These are phyloP conservation scores for Protostelium mycophagum DNA, from an alignment of 78 protist genomes.

Conservation along the genomic window DNA sequence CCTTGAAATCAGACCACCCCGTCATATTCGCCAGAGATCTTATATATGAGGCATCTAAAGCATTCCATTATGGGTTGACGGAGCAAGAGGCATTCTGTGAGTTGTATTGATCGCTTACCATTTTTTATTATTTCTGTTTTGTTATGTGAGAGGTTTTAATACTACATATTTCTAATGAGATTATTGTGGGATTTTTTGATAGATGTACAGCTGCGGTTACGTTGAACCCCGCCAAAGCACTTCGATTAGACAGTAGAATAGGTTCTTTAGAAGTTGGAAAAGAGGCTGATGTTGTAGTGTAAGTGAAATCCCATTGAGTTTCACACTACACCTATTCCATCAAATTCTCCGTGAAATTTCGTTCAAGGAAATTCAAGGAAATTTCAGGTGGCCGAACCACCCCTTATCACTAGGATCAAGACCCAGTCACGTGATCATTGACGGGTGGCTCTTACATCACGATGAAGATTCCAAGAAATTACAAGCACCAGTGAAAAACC, in stretches of 20 bases:
- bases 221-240: background rate
- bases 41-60: constrained; percentile 10
- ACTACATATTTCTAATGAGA: background rate
- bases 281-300: constrained; percentile 5
- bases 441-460: background rate
- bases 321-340: no score
- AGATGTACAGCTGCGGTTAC: background rate
- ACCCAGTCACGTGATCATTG: background rate
- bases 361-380: background rate
- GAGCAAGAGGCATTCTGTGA: background rate
- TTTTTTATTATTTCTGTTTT: no score
- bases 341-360: background rate
- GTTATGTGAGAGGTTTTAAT: background rate
- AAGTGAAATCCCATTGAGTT: no score
- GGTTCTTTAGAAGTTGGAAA: constrained; percentile 9
- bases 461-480: background rate
- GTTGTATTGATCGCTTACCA: no score
- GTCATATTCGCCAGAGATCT: background rate
- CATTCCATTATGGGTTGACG: background rate
- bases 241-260: background rate
- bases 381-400: background rate
- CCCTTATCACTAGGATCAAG: background rate
- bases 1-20: constrained; percentile 11
- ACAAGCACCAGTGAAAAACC: background rate
- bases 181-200: background rate